Evolutionary conservation across 1,284 basidiomycete genomes (phyloP), one percentile per base, ranked within the genome.

Genomic region (Malassezia equina): DNA sequence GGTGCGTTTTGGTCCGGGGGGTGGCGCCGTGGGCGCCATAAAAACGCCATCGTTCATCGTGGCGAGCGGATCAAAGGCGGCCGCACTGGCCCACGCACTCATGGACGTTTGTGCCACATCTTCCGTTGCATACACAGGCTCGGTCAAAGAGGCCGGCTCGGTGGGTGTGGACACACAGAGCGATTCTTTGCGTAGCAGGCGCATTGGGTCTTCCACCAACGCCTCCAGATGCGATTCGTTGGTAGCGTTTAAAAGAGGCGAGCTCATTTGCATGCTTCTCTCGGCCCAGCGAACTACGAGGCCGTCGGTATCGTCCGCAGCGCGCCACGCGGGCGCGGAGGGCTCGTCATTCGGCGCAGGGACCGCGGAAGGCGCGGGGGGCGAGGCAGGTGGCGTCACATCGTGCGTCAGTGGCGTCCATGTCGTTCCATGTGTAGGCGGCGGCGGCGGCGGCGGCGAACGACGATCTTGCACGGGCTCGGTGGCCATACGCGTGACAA

Each of bases 41-140:
- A 67, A 64, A 15, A 70, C 56, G 8, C 67, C 67, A 29, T 70
- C 67, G 21, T 64, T 66, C 13, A 57, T 63, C 9, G 66, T 67
- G 11, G 65, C 60, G n/a, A 70, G 59, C 6, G 65, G 63, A 27
- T 70, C 67, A 23, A 70, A 66, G 0, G 61, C 59, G 8, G 33
- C 42, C 13, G 44, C 50, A 28, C 54, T 63, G 33, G 57, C 60
- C 29, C 46, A 48, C 5, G 55, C 59, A 13, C 42, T 49, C 17
- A 49, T 51, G 12, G 52, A 55, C 15, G 62, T 60, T 11, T 59
- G 57, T 9, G 44, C 42, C 15, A 60, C 59, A 29, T 52, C 47
- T 19, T 62, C 54, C 12, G 46, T 48, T 13, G 48, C 40, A 25
- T 48, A 45, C 8, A 43, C 21, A 0, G 44, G 24, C 12, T 55